A percentile compares a stretch with the other conserved stretches of the same genome.
These are phyloP conservation scores for Phyllostachys edulis DNA, from an alignment of 176 grass and related monocot genomes.

Conservation along the genomic window DNA sequence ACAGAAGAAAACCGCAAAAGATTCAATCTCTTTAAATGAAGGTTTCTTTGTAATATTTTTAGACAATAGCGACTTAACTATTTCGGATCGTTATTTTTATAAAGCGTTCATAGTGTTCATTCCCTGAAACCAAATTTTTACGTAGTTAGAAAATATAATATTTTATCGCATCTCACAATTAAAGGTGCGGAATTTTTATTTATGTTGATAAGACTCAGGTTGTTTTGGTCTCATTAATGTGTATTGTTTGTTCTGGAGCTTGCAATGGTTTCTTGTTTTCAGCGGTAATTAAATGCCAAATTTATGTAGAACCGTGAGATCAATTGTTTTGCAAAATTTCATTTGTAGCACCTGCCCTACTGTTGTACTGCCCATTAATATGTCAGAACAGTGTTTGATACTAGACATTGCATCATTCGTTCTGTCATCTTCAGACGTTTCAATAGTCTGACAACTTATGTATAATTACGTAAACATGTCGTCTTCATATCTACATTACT, in stretches of 20 bases:
- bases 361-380: too few relatives aligned
- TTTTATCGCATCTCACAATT: not conserved
- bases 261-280: too few relatives aligned
- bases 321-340: not conserved
- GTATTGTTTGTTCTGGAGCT: too few relatives aligned
- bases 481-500: too few relatives aligned
- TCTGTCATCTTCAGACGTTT: too few relatives aligned
- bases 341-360: not conserved
- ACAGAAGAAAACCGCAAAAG: conserved; percentile 52
- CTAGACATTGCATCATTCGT: too few relatives aligned
- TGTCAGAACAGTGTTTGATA: too few relatives aligned
- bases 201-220: not conserved
- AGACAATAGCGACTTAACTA: not conserved
- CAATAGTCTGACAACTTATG: too few relatives aligned
- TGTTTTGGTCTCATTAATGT: not conserved
- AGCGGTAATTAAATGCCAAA: too few relatives aligned
- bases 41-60: too few relatives aligned
- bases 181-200: not conserved
- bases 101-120: not conserved
- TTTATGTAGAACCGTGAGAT: too few relatives aligned
- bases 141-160: not conserved
- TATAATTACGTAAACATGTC: too few relatives aligned
- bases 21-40: conserved; percentile 31
- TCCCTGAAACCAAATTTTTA: not conserved
- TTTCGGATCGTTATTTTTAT: not conserved